phyloP scores from a whole-genome alignment of 139 green algal genomes.

The Closterium sp. region DNA sequence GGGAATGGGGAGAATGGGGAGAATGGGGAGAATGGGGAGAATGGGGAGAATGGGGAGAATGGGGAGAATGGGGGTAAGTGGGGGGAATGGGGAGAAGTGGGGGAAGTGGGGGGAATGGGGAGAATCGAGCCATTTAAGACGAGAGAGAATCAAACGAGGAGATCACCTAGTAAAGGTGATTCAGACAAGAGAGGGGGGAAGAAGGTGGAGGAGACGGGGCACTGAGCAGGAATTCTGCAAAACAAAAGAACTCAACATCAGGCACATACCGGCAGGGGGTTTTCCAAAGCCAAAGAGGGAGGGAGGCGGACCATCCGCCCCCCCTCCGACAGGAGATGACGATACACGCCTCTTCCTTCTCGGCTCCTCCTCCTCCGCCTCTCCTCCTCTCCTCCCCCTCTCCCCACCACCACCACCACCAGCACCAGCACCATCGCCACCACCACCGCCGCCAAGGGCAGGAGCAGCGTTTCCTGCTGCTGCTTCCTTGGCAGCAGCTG shows the following conservation, averaged over 20 bases:
- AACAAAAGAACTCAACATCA: background rate
- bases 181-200: background rate
- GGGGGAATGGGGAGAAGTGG: slow-evolving; percentile 1
- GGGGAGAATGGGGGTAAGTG: background rate
- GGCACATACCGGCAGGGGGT: background rate
- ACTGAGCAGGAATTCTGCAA: too few relatives aligned
- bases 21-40: slow-evolving; percentile 11
- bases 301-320: background rate
- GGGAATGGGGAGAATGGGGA: background rate
- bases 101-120: background rate
- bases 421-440: background rate
- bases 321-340: background rate
- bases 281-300: background rate
- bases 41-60: slow-evolving; percentile 3
- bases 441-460: background rate
- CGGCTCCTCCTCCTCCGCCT: background rate
- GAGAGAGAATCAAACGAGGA: background rate
- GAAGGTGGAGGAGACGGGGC: background rate
- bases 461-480: background rate
- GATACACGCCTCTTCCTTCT: background rate
- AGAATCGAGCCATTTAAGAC: too few relatives aligned
- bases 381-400: background rate
- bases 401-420: background rate
- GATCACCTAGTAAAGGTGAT: background rate
- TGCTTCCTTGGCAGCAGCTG: background rate